A percentile compares a stretch with the other conserved stretches of the same genome.
These are phyloP conservation scores for Camellia japonica DNA, from an alignment of 148 eudicot species.

Conservation along the genomic window DNA sequence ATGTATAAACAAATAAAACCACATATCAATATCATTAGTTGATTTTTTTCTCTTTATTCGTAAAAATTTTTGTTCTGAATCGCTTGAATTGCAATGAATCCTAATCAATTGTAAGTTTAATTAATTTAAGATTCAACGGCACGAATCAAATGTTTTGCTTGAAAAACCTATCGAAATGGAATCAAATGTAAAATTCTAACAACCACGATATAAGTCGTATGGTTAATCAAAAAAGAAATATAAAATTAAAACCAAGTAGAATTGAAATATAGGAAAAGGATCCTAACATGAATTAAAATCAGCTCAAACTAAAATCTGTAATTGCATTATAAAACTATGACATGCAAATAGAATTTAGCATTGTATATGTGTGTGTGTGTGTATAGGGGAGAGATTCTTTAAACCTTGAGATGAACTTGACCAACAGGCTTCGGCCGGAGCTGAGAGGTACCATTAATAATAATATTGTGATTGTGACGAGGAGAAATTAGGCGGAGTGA, in stretches of 20 bases:
- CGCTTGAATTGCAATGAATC: no score
- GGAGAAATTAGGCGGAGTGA: constrained; percentile 46
- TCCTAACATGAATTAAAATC: not conserved
- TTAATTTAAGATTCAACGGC: no score
- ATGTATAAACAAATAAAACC: no score
- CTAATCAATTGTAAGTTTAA: no score
- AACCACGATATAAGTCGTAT: not conserved
- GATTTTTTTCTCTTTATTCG: no score
- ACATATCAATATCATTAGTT: no score
- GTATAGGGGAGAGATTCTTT: not conserved
- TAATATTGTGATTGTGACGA: not conserved
- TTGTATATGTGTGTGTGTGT: not conserved
- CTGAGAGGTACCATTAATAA: constrained; percentile 11
- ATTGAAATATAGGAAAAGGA: not conserved
- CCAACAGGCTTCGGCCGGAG: constrained; percentile 57
- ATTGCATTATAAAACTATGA: not conserved
- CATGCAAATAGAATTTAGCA: not conserved
- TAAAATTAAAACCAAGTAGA: not conserved
- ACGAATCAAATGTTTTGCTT: no score
- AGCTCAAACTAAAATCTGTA: not conserved
- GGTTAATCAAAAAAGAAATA: not conserved
- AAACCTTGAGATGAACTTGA: constrained; percentile 87
- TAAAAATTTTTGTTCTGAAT: no score
- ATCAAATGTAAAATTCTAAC: no score
- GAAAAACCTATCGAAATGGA: no score